Evolutionary conservation across 2,329 filamentous ascomycete genomes (phyloP).

Genomic region (Cercospora sp.): DNA sequence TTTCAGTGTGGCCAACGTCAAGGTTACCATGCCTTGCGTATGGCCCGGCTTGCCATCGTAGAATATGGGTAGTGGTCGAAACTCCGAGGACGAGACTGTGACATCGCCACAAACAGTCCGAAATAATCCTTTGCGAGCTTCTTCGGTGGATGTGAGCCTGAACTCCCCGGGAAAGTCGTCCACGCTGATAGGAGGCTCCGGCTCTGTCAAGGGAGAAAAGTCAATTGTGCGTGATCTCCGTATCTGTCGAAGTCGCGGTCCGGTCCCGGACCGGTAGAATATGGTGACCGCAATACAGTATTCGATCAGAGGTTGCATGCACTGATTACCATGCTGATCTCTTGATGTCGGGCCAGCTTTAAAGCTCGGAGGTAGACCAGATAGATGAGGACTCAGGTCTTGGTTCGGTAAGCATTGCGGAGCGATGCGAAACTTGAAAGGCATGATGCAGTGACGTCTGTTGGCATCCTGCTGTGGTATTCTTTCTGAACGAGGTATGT

Average conservation of each 20-base stretch:
- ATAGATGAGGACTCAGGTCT: not conserved
- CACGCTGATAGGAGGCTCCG: not conserved
- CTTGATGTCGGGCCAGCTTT: not conserved
- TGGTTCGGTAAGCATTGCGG: conserved; percentile 12
- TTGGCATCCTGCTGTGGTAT: not conserved
- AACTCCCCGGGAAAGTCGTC: conserved; percentile 16
- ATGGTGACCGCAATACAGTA: conserved; percentile 6
- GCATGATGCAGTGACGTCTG: conserved; percentile 1
- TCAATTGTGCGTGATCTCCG: not conserved
- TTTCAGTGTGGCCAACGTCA: not conserved
- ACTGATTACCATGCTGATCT: conserved; percentile 7
- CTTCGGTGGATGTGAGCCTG: not conserved
- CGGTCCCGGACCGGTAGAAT: not conserved
- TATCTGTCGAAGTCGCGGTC: not conserved
- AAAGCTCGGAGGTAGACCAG: conserved; percentile 7
- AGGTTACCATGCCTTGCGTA: not conserved
- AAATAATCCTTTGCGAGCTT: conserved; percentile 3
- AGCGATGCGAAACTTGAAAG: conserved; percentile 12
- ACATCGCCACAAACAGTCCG: conserved; percentile 1
- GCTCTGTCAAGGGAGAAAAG: not conserved
- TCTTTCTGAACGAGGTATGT: not conserved
- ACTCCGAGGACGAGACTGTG: not conserved
- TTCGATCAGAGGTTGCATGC: conserved; percentile 14
- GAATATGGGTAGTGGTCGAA: not conserved
- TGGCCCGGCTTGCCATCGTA: not conserved